Evolutionary conservation across 1,284 basidiomycete species (phyloP).

Genomic region (Mycena citricolor): DNA sequence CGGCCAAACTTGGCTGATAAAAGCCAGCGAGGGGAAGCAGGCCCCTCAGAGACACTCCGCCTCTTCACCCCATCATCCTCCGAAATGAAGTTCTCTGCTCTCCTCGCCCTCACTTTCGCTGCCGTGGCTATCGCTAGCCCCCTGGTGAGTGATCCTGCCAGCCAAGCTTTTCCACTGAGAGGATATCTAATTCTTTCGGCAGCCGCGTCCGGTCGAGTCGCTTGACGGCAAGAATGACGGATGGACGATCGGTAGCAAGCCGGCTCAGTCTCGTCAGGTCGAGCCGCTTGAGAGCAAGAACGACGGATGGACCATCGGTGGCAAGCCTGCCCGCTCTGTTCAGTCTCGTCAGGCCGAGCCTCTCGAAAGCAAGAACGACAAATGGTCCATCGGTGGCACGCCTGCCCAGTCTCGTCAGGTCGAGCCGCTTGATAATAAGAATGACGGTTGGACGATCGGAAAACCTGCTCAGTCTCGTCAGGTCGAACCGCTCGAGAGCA

Average conservation of each 20-base stretch:
- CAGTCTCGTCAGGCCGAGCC: too few species aligned
- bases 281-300: constrained; percentile 7
- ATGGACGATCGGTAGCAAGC: constrained; percentile 7
- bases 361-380: too few species aligned
- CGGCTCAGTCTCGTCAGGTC: background rate
- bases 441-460: too few species aligned
- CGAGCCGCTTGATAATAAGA: too few species aligned
- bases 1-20: too few species aligned
- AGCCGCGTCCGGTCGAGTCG: background rate
- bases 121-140: constrained; percentile 6
- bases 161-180: constrained; percentile 3
- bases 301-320: constrained; percentile 9
- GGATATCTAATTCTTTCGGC: background rate
- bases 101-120: constrained; percentile 9
- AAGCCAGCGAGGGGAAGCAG: too few species aligned
- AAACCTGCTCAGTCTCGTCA: too few species aligned
- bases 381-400: too few species aligned
- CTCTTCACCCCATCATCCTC: constrained; percentile 3
- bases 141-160: background rate
- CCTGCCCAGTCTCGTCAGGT: too few species aligned
- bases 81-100: constrained; percentile 9
- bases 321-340: constrained; percentile 1
- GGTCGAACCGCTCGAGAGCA: too few species aligned
- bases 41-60: too few species aligned
- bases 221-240: constrained; percentile 6